phyloP scores from a whole-genome alignment of 2,329 filamentous ascomycete species.

The Talaromyces sp. region DNA sequence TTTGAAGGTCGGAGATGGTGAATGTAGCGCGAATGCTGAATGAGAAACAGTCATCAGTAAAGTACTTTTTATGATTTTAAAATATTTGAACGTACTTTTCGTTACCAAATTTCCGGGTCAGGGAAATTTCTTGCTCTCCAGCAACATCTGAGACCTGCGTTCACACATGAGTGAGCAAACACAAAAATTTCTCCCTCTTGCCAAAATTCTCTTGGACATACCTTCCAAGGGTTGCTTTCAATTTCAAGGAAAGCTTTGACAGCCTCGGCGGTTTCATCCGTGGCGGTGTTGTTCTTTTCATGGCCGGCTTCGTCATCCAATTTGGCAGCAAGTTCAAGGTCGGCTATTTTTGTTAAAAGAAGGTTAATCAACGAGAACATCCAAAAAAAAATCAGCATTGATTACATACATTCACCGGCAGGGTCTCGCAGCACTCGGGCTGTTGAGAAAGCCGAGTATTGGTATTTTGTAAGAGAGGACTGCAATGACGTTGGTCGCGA shows the following conservation, averaged over 20 bases:
- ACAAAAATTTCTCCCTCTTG: too few relatives aligned
- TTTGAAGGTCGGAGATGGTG: conserved; percentile 76
- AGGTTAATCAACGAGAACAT: conserved; percentile 2
- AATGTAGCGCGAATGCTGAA: conserved; percentile 72
- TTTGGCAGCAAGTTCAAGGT: conserved; percentile 80
- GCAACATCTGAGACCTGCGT: conserved; percentile 63
- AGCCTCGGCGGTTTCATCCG: conserved; percentile 75
- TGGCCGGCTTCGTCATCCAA: conserved; percentile 77
- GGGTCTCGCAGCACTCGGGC: conserved; percentile 37
- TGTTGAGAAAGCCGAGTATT: conserved; percentile 44
- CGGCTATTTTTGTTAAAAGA: conserved; percentile 40
- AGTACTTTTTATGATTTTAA: neutral
- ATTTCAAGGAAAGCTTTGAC: conserved; percentile 91
- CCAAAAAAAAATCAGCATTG: neutral
- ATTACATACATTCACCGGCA: conserved; percentile 39
- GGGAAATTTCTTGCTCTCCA: conserved; percentile 81
- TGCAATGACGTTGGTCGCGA: conserved; percentile 45
- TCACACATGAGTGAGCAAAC: neutral
- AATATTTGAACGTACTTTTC: conserved; percentile 65
- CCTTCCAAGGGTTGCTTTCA: conserved; percentile 76
- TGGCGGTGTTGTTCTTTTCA: conserved; percentile 74
- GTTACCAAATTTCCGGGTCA: conserved; percentile 76
- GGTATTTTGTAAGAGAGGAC: conserved; percentile 4
- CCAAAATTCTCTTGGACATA: conserved; percentile 30
- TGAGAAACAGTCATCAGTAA: conserved; percentile 2